These are phyloP conservation scores for Boletus reticuloceps DNA, from an alignment of 768 basidiomycete species.

Conservation along the genomic window DNA sequence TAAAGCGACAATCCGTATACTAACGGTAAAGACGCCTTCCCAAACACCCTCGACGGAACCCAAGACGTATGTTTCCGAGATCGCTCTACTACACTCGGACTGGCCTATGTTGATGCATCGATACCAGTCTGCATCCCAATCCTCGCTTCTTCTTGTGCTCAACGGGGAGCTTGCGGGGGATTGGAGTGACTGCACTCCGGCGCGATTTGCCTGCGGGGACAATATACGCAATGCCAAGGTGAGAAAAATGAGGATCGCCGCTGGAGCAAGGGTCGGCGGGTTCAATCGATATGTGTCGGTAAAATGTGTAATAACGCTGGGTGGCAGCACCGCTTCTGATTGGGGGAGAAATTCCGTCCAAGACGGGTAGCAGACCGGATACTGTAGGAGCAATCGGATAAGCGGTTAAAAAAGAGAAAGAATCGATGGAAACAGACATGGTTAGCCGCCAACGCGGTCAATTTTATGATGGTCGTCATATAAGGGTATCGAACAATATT, in stretches of 20 bases:
- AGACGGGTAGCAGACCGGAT: constrained; percentile 51
- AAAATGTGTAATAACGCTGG: constrained; percentile 38
- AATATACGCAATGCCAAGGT: constrained; percentile 41
- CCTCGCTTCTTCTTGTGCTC: constrained; percentile 35
- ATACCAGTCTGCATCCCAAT: constrained; percentile 75
- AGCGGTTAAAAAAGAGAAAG: not conserved
- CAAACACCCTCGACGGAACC: constrained; percentile 76
- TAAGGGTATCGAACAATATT: constrained; percentile 41
- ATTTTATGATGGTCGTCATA: constrained; percentile 51
- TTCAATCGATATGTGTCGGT: constrained; percentile 44
- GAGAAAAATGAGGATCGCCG: constrained; percentile 72
- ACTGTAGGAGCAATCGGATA: constrained; percentile 41
- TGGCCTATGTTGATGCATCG: constrained; percentile 44
- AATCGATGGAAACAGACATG: constrained; percentile 37
- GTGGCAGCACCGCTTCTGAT: constrained; percentile 18
- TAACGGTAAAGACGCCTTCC: constrained; percentile 77
- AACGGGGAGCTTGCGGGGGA: constrained; percentile 12
- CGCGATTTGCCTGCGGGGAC: not conserved
- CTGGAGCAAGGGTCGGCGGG: constrained; percentile 62
- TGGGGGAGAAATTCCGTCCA: constrained; percentile 58
- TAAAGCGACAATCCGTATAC: constrained; percentile 22
- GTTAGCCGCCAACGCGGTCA: constrained; percentile 68
- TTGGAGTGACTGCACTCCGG: constrained; percentile 6
- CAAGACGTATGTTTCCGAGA: constrained; percentile 51
- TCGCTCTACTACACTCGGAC: constrained; percentile 29